Percentiles rank a stretch among this genome's conserved stretches.
These are phyloP conservation scores for Xanthoparmelia taractica DNA, from an alignment of 495 filamentous ascomycete species.

Conservation along the genomic window DNA sequence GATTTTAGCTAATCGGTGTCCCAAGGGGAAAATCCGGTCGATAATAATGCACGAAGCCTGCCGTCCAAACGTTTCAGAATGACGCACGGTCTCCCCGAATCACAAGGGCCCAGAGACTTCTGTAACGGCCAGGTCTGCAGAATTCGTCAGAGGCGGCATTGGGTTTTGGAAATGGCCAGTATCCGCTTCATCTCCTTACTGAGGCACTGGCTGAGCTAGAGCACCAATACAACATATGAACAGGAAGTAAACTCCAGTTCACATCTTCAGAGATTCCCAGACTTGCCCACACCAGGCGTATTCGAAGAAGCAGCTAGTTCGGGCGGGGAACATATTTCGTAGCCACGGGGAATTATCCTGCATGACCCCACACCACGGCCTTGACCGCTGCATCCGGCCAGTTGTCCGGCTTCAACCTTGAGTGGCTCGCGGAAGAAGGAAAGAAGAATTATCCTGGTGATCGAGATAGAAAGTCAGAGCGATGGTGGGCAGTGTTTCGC, in stretches of 20 bases:
- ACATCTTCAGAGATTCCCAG: neutral
- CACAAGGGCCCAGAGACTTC: constrained; percentile 2
- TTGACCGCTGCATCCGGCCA: neutral
- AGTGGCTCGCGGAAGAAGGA: neutral
- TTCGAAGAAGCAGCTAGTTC: neutral
- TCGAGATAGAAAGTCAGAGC: neutral
- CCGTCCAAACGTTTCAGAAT: constrained; percentile 12
- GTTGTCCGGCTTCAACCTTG: neutral
- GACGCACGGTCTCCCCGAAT: constrained; percentile 13
- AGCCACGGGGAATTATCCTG: neutral
- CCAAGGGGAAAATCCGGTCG: neutral
- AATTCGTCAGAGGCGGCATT: neutral
- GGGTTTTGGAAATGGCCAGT: neutral
- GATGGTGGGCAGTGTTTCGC: neutral
- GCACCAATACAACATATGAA: neutral
- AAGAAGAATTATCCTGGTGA: too few relatives aligned
- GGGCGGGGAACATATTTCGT: neutral
- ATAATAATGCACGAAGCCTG: neutral
- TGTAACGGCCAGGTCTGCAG: neutral
- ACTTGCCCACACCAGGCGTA: neutral
- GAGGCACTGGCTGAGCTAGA: neutral
- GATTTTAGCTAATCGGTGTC: neutral
- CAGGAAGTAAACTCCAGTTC: neutral
- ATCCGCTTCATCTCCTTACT: neutral
- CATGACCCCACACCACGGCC: neutral